phyloP scores from a whole-genome alignment of 345 rosid species.

The Eutrema heterophyllum region DNA sequence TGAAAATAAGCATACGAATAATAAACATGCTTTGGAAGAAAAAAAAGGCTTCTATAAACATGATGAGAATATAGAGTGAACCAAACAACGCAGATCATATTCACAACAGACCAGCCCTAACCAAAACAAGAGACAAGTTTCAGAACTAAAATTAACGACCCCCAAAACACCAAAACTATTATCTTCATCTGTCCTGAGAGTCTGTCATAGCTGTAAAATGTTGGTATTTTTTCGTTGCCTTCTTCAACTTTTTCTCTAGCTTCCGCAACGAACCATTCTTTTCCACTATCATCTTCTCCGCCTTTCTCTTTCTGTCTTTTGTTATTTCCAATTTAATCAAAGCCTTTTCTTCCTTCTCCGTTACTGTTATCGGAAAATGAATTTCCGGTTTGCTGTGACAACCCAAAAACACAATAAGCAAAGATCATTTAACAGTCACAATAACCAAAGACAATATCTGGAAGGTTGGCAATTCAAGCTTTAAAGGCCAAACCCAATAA shows the following conservation, averaged over 20 bases:
- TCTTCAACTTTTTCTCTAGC: conserved; percentile 5
- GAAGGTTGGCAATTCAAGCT: neutral
- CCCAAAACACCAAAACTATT: neutral
- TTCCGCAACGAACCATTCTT: neutral
- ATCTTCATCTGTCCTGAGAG: neutral
- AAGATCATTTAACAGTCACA: neutral
- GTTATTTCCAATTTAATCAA: neutral
- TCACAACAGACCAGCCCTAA: neutral
- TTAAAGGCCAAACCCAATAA: neutral
- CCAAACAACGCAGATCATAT: neutral
- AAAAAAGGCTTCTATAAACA: neutral
- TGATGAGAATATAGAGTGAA: neutral
- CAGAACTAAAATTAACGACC: neutral
- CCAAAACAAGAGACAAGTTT: neutral
- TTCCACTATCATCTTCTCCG: neutral
- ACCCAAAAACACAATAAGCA: neutral
- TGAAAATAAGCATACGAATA: too few relatives aligned
- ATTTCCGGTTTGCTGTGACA: conserved; percentile 14
- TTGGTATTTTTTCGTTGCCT: neutral
- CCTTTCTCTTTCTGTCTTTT: conserved; percentile 4
- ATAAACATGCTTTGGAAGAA: too few relatives aligned
- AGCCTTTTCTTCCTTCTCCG: conserved; percentile 12
- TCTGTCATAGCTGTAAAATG: neutral
- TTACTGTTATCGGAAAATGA: conserved; percentile 19
- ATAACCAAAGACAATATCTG: neutral